phyloP scores from a whole-genome alignment of 345 rosid species.

The Moringa oleifera region DNA sequence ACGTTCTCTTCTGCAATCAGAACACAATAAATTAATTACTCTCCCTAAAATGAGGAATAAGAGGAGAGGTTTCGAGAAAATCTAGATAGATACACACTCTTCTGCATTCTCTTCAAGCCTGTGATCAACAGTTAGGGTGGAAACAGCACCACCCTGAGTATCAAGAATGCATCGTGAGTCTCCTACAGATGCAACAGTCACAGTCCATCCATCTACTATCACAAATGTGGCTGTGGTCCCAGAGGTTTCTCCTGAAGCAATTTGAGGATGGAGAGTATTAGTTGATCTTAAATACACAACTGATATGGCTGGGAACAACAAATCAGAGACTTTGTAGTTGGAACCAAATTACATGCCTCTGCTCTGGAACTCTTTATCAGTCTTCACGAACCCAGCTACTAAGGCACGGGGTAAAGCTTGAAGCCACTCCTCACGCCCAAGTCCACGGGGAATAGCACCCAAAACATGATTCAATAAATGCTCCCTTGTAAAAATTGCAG shows the following conservation, averaged over 20 bases:
- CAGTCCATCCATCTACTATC: constrained; percentile 88
- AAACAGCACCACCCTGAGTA: constrained; percentile 62
- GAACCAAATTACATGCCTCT: constrained; percentile 40
- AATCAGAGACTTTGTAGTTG: constrained; percentile 1
- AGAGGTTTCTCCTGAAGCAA: constrained; percentile 73
- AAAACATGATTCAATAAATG: constrained; percentile 60
- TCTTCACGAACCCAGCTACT: constrained; percentile 90
- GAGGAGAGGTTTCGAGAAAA: background rate
- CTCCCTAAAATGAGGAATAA: constrained; percentile 1
- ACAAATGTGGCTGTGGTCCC: constrained; percentile 95
- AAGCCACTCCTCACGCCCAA: constrained; percentile 81
- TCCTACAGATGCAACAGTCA: constrained; percentile 91
- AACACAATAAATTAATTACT: constrained; percentile 1
- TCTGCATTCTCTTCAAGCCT: constrained; percentile 81
- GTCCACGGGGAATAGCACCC: constrained; percentile 68
- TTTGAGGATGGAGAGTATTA: constrained; percentile 8
- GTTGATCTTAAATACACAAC: constrained; percentile 9
- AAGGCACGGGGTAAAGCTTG: constrained; percentile 84
- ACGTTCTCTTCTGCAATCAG: constrained; percentile 65
- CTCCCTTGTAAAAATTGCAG: constrained; percentile 77
- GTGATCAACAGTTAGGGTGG: constrained; percentile 80
- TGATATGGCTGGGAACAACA: background rate
- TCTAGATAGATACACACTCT: constrained; percentile 49
- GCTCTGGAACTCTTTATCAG: constrained; percentile 90
- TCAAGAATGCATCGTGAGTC: constrained; percentile 88